These are phyloP conservation scores for Cicer bijugum DNA, from an alignment of 306 rosid genomes.

Conservation along the genomic window DNA sequence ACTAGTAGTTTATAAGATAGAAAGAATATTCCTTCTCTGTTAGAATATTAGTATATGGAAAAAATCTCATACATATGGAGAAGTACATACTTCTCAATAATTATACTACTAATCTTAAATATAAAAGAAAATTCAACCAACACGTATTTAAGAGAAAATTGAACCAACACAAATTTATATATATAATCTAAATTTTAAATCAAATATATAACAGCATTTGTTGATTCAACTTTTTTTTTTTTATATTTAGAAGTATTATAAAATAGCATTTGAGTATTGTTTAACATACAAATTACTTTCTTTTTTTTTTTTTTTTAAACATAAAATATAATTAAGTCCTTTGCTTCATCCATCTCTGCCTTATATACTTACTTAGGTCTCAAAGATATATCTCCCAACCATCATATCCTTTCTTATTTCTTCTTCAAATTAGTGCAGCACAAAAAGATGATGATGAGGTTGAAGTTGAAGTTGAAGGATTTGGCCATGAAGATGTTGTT, in stretches of 20 bases:
- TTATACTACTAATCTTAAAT: too few relatives aligned
- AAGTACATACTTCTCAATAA: neutral
- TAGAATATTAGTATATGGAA: slow-evolving; percentile 11
- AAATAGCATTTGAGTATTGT: neutral
- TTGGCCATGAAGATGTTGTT: slow-evolving; percentile 31
- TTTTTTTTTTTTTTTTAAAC: neutral
- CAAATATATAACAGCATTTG: too few relatives aligned
- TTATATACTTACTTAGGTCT: neutral
- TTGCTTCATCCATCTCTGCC: neutral
- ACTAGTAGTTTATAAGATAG: slow-evolving; percentile 15
- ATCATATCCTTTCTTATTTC: slow-evolving; percentile 13
- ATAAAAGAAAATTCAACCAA: too few relatives aligned
- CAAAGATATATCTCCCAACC: slow-evolving; percentile 16
- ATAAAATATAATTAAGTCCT: neutral
- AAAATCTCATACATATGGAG: slow-evolving; percentile 23
- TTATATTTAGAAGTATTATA: too few relatives aligned
- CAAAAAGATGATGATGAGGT: slow-evolving; percentile 39
- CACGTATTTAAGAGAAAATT: too few relatives aligned
- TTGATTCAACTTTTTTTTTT: too few relatives aligned
- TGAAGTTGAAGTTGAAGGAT: slow-evolving; percentile 26
- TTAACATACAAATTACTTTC: too few relatives aligned
- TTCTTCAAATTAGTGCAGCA: neutral
- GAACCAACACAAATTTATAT: too few relatives aligned
- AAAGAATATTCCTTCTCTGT: slow-evolving; percentile 45
- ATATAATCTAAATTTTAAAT: too few relatives aligned